Percentiles rank a stretch among this genome's conserved stretches.
phyloP scores from a whole-genome alignment of 2,329 filamentous ascomycete genomes.

The Xylariaceae sp. region DNA sequence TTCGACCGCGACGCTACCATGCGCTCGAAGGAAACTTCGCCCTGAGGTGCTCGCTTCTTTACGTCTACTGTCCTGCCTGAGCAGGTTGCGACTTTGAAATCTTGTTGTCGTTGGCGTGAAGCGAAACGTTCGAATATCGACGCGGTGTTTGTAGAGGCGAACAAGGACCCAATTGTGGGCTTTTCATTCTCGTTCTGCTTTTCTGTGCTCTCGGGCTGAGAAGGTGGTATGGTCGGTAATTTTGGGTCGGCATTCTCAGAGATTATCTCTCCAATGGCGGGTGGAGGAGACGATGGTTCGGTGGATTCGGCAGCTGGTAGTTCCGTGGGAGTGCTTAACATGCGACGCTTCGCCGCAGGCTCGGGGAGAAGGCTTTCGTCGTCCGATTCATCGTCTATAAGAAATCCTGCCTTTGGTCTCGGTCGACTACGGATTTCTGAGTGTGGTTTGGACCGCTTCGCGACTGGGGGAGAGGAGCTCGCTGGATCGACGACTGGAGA shows the following conservation, averaged over 20 bases:
- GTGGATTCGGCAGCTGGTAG: conserved; percentile 12
- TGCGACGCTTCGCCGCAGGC: conserved; percentile 39
- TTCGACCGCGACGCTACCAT: conserved; percentile 65
- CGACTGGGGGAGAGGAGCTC: conserved; percentile 37
- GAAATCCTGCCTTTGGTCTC: conserved; percentile 37
- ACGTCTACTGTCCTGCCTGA: conserved; percentile 54
- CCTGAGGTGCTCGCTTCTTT: conserved; percentile 45
- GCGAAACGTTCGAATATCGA: conserved; percentile 19
- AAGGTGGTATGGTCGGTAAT: neutral
- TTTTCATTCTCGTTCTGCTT: neutral
- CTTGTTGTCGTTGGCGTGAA: conserved; percentile 14
- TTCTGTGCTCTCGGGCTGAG: neutral
- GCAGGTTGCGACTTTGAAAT: conserved; percentile 48
- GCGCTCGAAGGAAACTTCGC: conserved; percentile 55
- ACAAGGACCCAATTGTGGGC: conserved; percentile 14
- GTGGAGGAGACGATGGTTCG: conserved; percentile 22
- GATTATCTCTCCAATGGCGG: conserved; percentile 7
- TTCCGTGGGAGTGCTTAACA: conserved; percentile 31
- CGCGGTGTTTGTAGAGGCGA: conserved; percentile 14
- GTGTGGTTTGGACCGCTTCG: conserved; percentile 34
- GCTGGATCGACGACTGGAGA: conserved; percentile 54
- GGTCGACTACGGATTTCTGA: conserved; percentile 27
- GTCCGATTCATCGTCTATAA: conserved; percentile 39
- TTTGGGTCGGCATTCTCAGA: neutral
- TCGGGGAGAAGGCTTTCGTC: conserved; percentile 27